Base-by-base conservation (phyloP, 495 filamentous ascomycete genomes). In the Trypethelium eluteriae region DNA sequence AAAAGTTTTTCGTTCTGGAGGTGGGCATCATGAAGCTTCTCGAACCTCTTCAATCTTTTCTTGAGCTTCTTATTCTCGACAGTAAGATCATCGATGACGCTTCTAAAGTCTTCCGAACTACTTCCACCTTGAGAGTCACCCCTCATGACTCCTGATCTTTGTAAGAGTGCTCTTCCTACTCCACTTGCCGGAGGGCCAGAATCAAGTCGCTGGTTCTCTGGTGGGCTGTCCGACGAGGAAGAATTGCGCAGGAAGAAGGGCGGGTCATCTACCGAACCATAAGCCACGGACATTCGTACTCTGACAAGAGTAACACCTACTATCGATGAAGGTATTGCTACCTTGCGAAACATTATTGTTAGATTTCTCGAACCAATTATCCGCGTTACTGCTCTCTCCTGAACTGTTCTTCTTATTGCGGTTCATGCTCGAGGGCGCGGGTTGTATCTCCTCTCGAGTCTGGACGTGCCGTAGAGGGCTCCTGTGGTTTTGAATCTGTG, bases 1-100 rank as follows among this genome's bases (percentile, higher is more conserved):
- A 93, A 91, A 2, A 93, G 76, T 68, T 87, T 89, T 18, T 93
- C 89, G 39, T 80, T 73, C 38, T 83, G 74, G 63, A 90, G 74
- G 67, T 84, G 81, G 39, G 83, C 77, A 39, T 84, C 82, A 12
- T 88, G 83, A 66, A 84, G 72, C 61, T 82, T 84, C 72, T 88
- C 86, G 67, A 88, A 88, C 64, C 85, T 84, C 71, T 79, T 85
- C 66, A 93, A 68, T 70, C 84, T 86, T 68, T 84, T 82, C 75
- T 86, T 90, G 62, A 93, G 74, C 66, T 83, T 85, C 71, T 90
- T 79, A 69, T 79, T 79, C 50, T 71, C 69, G 34, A 79, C 66
- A n/a, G 77, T 79, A 11, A 79, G 65, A 62, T 79, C 77, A 64
- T 79, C 77, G 59, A 79, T 78, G 41, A 79, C 74, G 62, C 74